phyloP scores from a whole-genome alignment of 148 eudicot genomes.

The Fagopyrum homotropicum region DNA sequence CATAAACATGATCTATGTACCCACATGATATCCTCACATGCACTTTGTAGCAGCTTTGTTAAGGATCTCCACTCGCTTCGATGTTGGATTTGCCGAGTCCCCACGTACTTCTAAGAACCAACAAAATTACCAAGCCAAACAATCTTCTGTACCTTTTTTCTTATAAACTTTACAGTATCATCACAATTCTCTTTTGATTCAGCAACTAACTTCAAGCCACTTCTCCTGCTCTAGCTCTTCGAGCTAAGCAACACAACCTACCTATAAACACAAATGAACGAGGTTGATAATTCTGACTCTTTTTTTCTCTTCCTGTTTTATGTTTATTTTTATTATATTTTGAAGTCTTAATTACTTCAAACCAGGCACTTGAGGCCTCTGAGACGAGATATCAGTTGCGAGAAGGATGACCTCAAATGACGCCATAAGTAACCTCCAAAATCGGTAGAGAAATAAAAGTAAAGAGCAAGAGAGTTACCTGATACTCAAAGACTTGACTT shows the following conservation, averaged over 20 bases:
- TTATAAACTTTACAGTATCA: conserved; percentile 19
- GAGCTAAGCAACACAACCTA: conserved; percentile 34
- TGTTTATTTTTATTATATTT: too few relatives aligned
- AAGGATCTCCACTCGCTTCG: neutral
- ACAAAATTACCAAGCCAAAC: conserved; percentile 59
- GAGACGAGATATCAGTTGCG: conserved; percentile 72
- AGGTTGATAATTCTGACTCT: conserved; percentile 2
- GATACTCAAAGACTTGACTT: neutral
- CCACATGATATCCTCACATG: conserved; percentile 1
- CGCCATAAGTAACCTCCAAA: neutral
- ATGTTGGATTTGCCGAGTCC: conserved; percentile 26
- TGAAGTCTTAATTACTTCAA: conserved; percentile 23
- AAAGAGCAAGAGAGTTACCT: neutral
- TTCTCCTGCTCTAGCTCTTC: conserved; percentile 46
- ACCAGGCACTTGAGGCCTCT: conserved; percentile 49
- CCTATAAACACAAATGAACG: conserved; percentile 33
- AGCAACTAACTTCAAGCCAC: conserved; percentile 29
- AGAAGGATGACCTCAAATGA: conserved; percentile 61
- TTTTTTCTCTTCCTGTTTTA: too few relatives aligned
- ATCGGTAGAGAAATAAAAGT: neutral
- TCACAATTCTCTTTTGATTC: conserved; percentile 18
- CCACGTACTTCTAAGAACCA: conserved; percentile 82
- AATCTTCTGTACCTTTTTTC: conserved; percentile 24
- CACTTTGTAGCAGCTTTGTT: conserved; percentile 8
- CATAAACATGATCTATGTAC: too few relatives aligned